Evolutionary conservation across 805 yeast genomes (phyloP), one percentile per base, ranked within the genome.

Genomic region (Hanseniaspora occidentalis): DNA sequence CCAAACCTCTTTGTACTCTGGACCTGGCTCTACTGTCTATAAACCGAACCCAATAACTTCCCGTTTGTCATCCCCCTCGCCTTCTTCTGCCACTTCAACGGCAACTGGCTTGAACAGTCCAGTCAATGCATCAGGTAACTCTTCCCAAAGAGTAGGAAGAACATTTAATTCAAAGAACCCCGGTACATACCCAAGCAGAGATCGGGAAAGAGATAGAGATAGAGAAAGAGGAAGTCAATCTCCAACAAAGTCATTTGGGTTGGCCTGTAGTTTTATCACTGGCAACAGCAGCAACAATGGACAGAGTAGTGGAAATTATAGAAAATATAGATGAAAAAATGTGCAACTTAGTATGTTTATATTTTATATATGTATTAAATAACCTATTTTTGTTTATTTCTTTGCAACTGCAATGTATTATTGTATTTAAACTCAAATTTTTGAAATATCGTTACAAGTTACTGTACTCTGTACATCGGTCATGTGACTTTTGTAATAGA

Each of bases 191-290:
- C 11, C 36, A 33, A 23, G 41, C 36, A 16, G 24, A 25, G 38
- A 45, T 16, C 40, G 45, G 25, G 47, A 45, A 22, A 47, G 43
- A 10, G 38, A 38, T 27, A 36, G 51, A 31, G 49, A 49, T 14
- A 41, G 43, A 16, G 31, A 41, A 21, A 37, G 43, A 22, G 43
- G 43, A 7, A 29, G 33, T 14, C 33, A 26, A 17, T 17, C 39
- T 33, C 24, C 31, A 19, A 42, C 22, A 23, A 29, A 14, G 16
- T 33, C 37, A 4, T 38, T 38, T 38, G 41, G 41, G 6, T 33
- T 38, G 22, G 41, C 41, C 9, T 38, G 22, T 18, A 33, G 31
- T 37, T 39, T 33, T n/a, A 37, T 31, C 16, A 19, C 18, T 31
- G 35, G 36, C 18, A 25, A 38, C 14, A 37, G 35, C 9, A 38